A percentile compares a stretch with the other conserved stretches of the same genome.
Evolutionary conservation across 176 grass and related monocot genomes (phyloP).

Genomic region (Sorghum bicolor): DNA sequence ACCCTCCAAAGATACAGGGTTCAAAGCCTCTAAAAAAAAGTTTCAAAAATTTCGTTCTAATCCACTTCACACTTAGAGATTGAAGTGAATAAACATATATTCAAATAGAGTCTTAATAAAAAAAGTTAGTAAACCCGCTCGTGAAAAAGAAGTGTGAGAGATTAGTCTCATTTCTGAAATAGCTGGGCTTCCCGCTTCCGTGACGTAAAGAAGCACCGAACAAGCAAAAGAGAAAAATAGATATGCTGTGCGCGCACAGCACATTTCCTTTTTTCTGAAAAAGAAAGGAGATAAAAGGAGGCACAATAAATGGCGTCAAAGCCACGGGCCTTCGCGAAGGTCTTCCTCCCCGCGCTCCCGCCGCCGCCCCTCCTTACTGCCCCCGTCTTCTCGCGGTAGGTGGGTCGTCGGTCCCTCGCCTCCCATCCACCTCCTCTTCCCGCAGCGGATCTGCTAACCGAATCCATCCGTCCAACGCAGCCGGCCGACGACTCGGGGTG

Average conservation of each 20-base stretch:
- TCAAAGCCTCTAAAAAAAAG: too few species aligned
- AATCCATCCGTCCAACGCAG: neutral
- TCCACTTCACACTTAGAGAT: too few species aligned
- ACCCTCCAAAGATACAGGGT: too few species aligned
- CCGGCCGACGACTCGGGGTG: neutral
- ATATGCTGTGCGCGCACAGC: neutral
- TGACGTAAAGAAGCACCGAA: neutral
- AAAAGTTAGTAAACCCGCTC: too few species aligned
- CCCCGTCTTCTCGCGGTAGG: conserved; percentile 3
- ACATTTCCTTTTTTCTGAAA: neutral
- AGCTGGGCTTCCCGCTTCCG: neutral
- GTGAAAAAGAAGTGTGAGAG: neutral
- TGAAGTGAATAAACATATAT: too few species aligned
- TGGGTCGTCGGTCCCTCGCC: neutral
- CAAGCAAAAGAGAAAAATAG: neutral
- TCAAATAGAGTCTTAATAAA: too few species aligned
- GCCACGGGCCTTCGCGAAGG: conserved; percentile 15
- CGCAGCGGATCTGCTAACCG: neutral
- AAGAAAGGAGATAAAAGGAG: too few species aligned
- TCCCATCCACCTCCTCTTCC: neutral
- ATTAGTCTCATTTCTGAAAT: neutral
- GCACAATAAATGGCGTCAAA: conserved; percentile 18
- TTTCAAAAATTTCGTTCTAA: too few species aligned
- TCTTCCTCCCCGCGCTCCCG: neutral
- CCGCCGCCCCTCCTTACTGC: neutral